Evolutionary conservation across 352 stramenopile genomes (phyloP), one percentile per base, ranked within the genome.

Genomic region (Halophytophthora batemanensis): DNA sequence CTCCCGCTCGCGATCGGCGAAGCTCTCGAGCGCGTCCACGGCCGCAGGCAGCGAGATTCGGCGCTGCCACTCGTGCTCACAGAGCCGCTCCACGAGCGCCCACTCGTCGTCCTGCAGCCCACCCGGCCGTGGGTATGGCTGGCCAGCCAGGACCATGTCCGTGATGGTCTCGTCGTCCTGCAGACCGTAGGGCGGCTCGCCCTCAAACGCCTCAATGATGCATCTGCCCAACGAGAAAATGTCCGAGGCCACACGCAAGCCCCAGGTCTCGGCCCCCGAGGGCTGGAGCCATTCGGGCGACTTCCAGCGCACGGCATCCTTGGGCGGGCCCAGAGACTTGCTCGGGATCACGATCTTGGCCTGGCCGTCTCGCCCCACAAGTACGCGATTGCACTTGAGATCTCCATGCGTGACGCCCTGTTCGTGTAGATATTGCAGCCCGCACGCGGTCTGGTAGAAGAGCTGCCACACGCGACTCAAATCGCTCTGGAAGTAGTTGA

Each of bases 351-450:
- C 50, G 45, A 73, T 56, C 45, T 59, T 59, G 14, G 57, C 56
- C 22, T 52, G 48, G 21, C 45, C 44, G 35, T 66, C 37, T 36
- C 64, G 39, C 25, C 75, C 80, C 12, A 95, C 55, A 12, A 95
- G 64, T 18, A 96, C 49, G 61, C 95, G 96, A 44, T 71, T 82
- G 40, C 77, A 82, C 54, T 95, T 95, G 31, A 95, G 65, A 53
- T 95, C 82, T 22, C 85, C 75, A 45, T 95, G 85, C 10, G 94
- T 62, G 13, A 85, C 59, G 19, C 66, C 58, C 28, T 75, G 45
- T 29, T 52, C 34, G 60, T 93, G 78, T 18, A 93, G 43, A 59
- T 77, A 92, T 37, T 59, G 31, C n/a, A 93, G 56, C 0, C 76
- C 82, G 13, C 71, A 42, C 13, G 64, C 57, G 10, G 66, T 57